Base-by-base conservation (phyloP, 805 yeast genomes). In the Candida fluviatilis region DNA sequence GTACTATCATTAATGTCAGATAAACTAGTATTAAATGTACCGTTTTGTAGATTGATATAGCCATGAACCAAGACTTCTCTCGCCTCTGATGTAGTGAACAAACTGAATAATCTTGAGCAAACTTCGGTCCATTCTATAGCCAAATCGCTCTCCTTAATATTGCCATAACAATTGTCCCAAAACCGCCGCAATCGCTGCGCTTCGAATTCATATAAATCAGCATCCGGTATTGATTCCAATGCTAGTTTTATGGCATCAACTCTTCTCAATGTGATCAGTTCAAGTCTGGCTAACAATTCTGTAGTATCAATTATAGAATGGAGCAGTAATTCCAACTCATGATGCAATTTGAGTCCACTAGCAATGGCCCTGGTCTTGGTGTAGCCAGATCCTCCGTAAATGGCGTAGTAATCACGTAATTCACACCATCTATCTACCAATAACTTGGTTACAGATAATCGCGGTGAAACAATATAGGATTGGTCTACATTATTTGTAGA, bases 381-480 rank as follows among this genome's bases (percentile, higher is more conserved):
- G 30, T 42, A 30, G 13, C 47, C 58, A 4, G 70, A 60, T 15
- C 69, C 68, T 0, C 80, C 60, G 47, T 74, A 83, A 0, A 78
- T 51, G 17, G 69, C 66, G 51, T 77, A 84, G 41, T 72, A 67
- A 14, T 62, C 67, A 29, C 78, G 60, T 33, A 84, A 58, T 55
- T 84, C 91, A 62, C 93, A 84, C 85, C 88, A 84, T 12, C 69
- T 57, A 23, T 73, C 66, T 0, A 82, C 75, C 8, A 81, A 57
- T 6, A 84, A 53, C 38, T 69, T 73, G 0, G 90, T 81, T 3
- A 83, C 88, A 1, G 80, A 73, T 12, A 80, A 52, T 29, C 84
- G 51, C 13, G 69, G 69, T 12, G 36, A 34, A 1, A 26, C 18
- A 0, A 53, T 26, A 31, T 54, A 55, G 11, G 66, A 57, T 1